Base-by-base conservation (phyloP, 2,329 filamentous ascomycete species). In the Cryphonectria carpinicola region DNA sequence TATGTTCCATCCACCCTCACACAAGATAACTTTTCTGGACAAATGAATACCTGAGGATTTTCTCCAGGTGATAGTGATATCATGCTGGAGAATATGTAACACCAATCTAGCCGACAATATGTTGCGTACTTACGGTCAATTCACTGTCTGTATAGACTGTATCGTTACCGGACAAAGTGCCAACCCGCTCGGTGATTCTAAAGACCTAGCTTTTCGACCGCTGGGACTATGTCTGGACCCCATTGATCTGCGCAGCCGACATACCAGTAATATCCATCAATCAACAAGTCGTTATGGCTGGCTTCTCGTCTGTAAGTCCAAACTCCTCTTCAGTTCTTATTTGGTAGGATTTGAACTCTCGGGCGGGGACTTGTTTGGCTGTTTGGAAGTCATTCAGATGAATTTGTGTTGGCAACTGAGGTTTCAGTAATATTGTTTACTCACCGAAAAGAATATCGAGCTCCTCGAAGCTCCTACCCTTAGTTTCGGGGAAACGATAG, bases 381-480 rank as follows among this genome's bases (percentile, higher is more conserved):
- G 39, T 19, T 10, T n/a, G 2, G 3, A 41, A n/a, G 43, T 39
- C 10, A 39, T 22, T 37, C 22, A 17, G 28, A n/a, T 19, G 1
- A 46, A 1, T 37, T 17, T 1, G 6, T 10, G 13, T 25, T 32
- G 14, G 14, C 5, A 35, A 28, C 14, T 39, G n/a, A 46, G 5
- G 25, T 43, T 3, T 1, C 10, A 37, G 19, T 4, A 25, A 4
- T 35, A 11, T 32, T 32, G 8, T n/a, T 35, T 25, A 25, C 62
- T 28, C 49, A 60, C 62, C 62, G 28, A 70, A 70, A n/a, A 70
- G 63, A 25, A 66, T 62, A 32, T 70, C 68, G 2, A 70, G 32
- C 41, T 70, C 68, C 37, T 66, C 68, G 37, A 65, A 70, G 25
- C 61, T 70, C 13, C 68, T 54, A 13, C 52, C 63, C 28, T 46